Evolutionary conservation across 2,329 filamentous ascomycete genomes (phyloP), one percentile per base, ranked within the genome.

Genomic region (Fusarium duplospermum): DNA sequence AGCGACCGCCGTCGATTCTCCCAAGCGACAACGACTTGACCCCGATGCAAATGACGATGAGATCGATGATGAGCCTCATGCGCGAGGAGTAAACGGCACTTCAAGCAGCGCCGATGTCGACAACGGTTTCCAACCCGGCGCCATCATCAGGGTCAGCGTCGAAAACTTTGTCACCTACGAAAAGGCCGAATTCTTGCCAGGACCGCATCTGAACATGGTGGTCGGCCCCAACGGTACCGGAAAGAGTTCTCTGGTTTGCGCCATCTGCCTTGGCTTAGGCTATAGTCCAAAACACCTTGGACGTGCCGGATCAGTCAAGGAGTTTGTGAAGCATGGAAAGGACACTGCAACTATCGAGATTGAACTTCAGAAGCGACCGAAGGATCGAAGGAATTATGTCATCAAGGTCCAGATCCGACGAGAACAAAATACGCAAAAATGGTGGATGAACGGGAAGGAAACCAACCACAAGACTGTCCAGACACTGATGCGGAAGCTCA

Each of bases 141-240:
- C 96, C 11, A 97, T 99, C 76, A 91, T 98, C 58, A 91, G 95
- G 38, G 94, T 99, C 57, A 93, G 91, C 76, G 88, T 98, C 52
- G 89, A 89, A 58, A 94, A 98, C 82, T 99, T 99, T 77, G 94
- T 99, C 64, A 99, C 96, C 0, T 99, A 99, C 83, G 95, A 94
- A 59, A 91, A 92, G 62, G 96, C 95, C 64, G 95, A 98, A 74
- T 98, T 98, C 82, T 90, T 93, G 67, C 94, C 95, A 14, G 96
- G 96, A 0, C 96, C 96, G 1, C 96, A 94, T 80, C 83, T 99
- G 79, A 99, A 99, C 81, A 98, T 99, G 96, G 92, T 99, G 62
- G 98, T 99, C 76, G 96, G 96, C 0, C 96, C 96, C n/a, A 99
- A 99, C 79, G 96, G 96, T 36, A 98, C 96, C 0, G 96, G 96